phyloP scores from a whole-genome alignment of 1,284 basidiomycete species.

The Crepidotus sp. region DNA sequence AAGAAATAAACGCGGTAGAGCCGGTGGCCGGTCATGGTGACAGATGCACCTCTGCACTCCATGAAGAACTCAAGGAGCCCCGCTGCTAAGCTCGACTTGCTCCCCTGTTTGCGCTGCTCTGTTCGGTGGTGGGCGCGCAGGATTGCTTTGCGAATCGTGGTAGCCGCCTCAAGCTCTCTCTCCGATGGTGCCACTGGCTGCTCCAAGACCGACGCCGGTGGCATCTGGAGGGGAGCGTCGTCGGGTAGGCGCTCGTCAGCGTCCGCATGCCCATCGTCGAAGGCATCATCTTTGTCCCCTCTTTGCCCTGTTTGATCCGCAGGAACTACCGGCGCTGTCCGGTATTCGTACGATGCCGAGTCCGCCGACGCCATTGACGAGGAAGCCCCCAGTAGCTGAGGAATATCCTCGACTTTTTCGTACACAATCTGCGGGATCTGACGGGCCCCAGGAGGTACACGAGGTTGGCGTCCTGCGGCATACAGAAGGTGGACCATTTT shows the following conservation, averaged over 20 bases:
- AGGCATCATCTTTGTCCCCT: background rate
- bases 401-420: conserved; percentile 19
- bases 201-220: conserved; percentile 6
- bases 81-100: background rate
- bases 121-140: conserved; percentile 20
- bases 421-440: conserved; percentile 29
- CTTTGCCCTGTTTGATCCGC: background rate
- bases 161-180: conserved; percentile 20
- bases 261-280: conserved; percentile 14
- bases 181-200: conserved; percentile 5
- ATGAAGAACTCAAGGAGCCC: conserved; percentile 26
- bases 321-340: background rate
- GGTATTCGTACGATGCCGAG: background rate
- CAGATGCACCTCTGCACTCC: conserved; percentile 22
- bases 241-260: conserved; percentile 8
- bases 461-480: conserved; percentile 11
- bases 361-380: background rate
- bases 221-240: conserved; percentile 14
- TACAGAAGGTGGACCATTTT: conserved; percentile 32
- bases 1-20: conserved; percentile 38
- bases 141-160: conserved; percentile 25
- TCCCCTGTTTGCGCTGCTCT: background rate
- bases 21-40: conserved; percentile 24
- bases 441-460: conserved; percentile 20
- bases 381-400: conserved; percentile 4